Percentiles rank a stretch among this genome's conserved stretches.
These are phyloP conservation scores for Lactarius deliciosus DNA, from an alignment of 768 basidiomycete genomes.

Conservation along the genomic window DNA sequence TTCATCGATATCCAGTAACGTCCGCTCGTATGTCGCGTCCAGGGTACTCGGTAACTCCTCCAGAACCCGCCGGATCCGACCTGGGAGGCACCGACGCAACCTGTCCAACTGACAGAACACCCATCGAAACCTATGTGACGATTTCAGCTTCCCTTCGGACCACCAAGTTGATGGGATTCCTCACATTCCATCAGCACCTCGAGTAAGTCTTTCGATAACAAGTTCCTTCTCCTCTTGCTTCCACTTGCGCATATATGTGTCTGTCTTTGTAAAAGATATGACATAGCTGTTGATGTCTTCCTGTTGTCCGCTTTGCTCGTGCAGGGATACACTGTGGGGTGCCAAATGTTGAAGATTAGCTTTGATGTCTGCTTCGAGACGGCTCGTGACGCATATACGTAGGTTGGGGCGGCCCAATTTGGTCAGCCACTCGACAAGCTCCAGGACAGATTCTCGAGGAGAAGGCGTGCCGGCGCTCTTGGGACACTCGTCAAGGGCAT, in stretches of 20 bases:
- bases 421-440: not conserved
- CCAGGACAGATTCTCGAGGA: not conserved
- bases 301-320: not conserved
- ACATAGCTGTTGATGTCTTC: not conserved
- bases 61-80: not conserved
- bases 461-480: not conserved
- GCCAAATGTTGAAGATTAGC: not conserved
- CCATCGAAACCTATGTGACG: not conserved
- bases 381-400: not conserved
- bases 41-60: not conserved
- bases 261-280: not conserved
- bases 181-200: not conserved
- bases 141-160: not conserved
- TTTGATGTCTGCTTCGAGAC: not conserved
- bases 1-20: not conserved
- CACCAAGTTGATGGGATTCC: not conserved
- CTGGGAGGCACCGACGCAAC: not conserved
- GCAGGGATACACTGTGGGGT: not conserved
- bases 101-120: not conserved
- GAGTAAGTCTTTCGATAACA: too few species aligned
- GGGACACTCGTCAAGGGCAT: not conserved
- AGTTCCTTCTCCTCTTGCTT: too few species aligned
- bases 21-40: not conserved
- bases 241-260: not conserved
- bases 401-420: not conserved